A percentile compares a stretch with the other conserved stretches of the same genome.
Evolutionary conservation across 2,329 filamentous ascomycete species (phyloP).

Genomic region (Cryphonectria japonica): DNA sequence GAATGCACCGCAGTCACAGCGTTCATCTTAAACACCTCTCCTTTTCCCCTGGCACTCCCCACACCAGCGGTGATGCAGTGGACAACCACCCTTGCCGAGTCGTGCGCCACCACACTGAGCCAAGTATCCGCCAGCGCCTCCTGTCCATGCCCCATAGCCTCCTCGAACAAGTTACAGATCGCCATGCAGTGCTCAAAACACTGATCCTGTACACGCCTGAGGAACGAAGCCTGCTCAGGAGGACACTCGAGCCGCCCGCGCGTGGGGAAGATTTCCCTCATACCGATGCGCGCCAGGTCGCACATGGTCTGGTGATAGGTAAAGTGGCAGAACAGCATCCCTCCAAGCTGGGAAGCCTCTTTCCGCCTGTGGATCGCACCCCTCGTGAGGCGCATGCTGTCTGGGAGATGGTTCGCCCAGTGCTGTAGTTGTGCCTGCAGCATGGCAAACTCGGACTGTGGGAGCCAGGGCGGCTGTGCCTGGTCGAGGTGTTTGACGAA

Average conservation of each 20-base stretch:
- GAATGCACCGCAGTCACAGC: conserved; percentile 19
- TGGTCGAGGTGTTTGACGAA: conserved; percentile 28
- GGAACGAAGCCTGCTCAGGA: conserved; percentile 31
- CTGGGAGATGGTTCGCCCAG: conserved; percentile 27
- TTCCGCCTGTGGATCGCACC: conserved; percentile 27
- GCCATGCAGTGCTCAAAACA: conserved; percentile 35
- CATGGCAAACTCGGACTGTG: conserved; percentile 23
- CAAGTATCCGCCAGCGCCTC: conserved; percentile 28
- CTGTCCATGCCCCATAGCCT: conserved; percentile 26
- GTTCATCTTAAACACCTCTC: conserved; percentile 8
- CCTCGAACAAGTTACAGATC: conserved; percentile 34
- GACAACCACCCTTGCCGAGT: conserved; percentile 25
- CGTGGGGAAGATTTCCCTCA: conserved; percentile 21
- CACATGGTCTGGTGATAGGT: conserved; percentile 30
- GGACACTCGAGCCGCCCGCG: conserved; percentile 21
- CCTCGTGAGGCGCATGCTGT: conserved; percentile 26
- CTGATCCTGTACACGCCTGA: conserved; percentile 32
- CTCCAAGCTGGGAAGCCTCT: conserved; percentile 28
- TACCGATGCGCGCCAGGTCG: conserved; percentile 26
- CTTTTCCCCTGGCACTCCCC: conserved; percentile 6
- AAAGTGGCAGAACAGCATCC: conserved; percentile 27
- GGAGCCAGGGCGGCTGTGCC: conserved; percentile 19
- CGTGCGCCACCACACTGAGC: conserved; percentile 27
- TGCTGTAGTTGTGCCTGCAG: conserved; percentile 19
- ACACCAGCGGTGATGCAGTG: conserved; percentile 19